Base-by-base conservation (phyloP, 108 stramenopile genomes). In the Bacterosira constricta region DNA sequence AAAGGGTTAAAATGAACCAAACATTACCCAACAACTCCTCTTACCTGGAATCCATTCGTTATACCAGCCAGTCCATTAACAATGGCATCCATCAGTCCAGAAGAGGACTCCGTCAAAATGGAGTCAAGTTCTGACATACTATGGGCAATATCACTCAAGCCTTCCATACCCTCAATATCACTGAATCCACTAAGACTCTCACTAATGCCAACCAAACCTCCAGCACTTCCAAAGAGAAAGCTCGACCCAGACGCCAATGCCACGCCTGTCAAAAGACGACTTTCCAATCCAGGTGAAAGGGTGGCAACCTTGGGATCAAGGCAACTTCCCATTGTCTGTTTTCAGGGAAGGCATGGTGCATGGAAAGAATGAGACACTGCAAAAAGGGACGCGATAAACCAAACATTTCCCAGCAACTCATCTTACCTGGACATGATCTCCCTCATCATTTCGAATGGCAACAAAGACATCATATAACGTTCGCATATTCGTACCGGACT, bases 361-460 rank as follows among this genome's bases (percentile, higher is more conserved):
- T n/a, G n/a, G n/a, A n/a, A 21, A n/a, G 8, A 51, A n/a, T 51
- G n/a, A 13, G 23, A 6, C 8, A 51, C 50, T n/a, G n/a, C 8
- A 51, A 10, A 42, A 42, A n/a, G n/a, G n/a, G n/a, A n/a, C n/a
- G n/a, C n/a, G n/a, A n/a, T n/a, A n/a, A n/a, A n/a, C n/a, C n/a
- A n/a, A n/a, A n/a, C 79, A 80, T 80, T 2, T 71, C 76, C 1
- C 47, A n/a, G n/a, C n/a, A n/a, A n/a, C n/a, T n/a, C n/a, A n/a
- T n/a, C n/a, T n/a, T n/a, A n/a, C n/a, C n/a, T n/a, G 60, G 7
- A 84, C 88, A 50, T 89, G 88, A 54, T 89, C 85, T 10, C 75
- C 81, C 42, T 89, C 88, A 59, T 89, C 88, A 30, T 75, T 70
- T 17, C 77, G 34, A 54, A 90, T 90, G 9, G 75, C 73, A 2